phyloP scores from a whole-genome alignment of 2,329 filamentous ascomycete genomes.

The Truncatella angustata region DNA sequence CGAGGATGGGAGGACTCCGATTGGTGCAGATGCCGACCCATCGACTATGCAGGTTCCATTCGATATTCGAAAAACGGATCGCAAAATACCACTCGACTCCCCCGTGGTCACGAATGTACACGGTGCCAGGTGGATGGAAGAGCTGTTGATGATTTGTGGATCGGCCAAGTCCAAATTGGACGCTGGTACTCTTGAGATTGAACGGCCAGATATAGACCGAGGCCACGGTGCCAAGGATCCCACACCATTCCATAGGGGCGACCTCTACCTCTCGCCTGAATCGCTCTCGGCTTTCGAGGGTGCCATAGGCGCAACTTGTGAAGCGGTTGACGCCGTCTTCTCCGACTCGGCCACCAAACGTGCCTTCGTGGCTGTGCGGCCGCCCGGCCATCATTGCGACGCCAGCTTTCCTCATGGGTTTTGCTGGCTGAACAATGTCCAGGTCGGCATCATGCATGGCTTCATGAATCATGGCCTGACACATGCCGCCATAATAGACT shows the following conservation, averaged over 20 bases:
- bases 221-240: slow-evolving; percentile 38
- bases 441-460: slow-evolving; percentile 92
- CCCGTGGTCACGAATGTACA: slow-evolving; percentile 87
- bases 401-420: slow-evolving; percentile 88
- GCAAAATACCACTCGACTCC: slow-evolving; percentile 69
- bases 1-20: slow-evolving; percentile 65
- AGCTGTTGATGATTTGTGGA: slow-evolving; percentile 82
- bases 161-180: slow-evolving; percentile 76
- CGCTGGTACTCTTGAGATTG: slow-evolving; percentile 70
- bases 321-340: slow-evolving; percentile 87
- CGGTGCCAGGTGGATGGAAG: slow-evolving; percentile 89
- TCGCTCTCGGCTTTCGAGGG: slow-evolving; percentile 87
- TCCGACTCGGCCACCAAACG: slow-evolving; percentile 59
- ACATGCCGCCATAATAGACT: slow-evolving; percentile 90
- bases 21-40: slow-evolving; percentile 61
- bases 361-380: slow-evolving; percentile 89
- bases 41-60: slow-evolving; percentile 67
- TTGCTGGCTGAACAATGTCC: slow-evolving; percentile 98
- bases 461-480: slow-evolving; percentile 81
- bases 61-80: slow-evolving; percentile 76
- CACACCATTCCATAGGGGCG: slow-evolving; percentile 75
- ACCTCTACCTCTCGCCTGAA: slow-evolving; percentile 85
- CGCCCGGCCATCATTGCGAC: slow-evolving; percentile 94
- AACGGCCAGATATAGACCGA: slow-evolving; percentile 62
- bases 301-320: slow-evolving; percentile 87